Evolutionary conservation across 257 asterid species (phyloP).

Genomic region (Ehretia macrophylla): DNA sequence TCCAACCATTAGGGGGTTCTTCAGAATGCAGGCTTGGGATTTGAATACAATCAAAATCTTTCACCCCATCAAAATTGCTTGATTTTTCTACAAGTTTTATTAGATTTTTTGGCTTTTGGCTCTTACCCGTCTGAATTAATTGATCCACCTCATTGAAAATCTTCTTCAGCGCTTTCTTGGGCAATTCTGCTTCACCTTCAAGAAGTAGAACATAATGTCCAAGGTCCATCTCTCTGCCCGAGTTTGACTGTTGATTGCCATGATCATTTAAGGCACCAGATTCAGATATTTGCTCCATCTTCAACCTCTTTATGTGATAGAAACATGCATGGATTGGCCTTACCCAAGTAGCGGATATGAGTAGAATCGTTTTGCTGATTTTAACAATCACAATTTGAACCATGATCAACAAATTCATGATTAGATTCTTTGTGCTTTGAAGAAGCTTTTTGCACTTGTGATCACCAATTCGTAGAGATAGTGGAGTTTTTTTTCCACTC

Average conservation of each 20-base stretch:
- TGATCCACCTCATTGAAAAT: not conserved
- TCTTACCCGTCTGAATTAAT: slow-evolving; percentile 11
- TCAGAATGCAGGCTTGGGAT: not conserved
- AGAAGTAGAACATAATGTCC: slow-evolving; percentile 11
- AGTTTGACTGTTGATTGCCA: not conserved
- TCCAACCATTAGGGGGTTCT: not conserved
- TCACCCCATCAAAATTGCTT: not conserved
- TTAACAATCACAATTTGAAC: slow-evolving; percentile 5
- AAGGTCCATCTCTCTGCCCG: not conserved
- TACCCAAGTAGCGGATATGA: not conserved
- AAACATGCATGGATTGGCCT: not conserved
- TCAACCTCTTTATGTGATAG: not conserved
- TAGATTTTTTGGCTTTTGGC: slow-evolving; percentile 8
- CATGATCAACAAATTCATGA: slow-evolving; percentile 5
- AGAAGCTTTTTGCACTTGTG: slow-evolving; percentile 9
- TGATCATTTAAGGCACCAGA: not conserved
- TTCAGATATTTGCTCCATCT: not conserved
- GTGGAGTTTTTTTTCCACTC: slow-evolving; percentile 11
- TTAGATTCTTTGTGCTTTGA: not conserved
- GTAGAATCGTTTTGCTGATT: not conserved
- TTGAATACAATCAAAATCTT: not conserved
- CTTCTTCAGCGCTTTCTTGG: slow-evolving; percentile 1
- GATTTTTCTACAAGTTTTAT: slow-evolving; percentile 4
- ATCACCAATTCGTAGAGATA: slow-evolving; percentile 5
- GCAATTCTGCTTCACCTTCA: slow-evolving; percentile 15